These are phyloP conservation scores for Alternaria triticina DNA, from an alignment of 2,329 filamentous ascomycete species.

Conservation along the genomic window DNA sequence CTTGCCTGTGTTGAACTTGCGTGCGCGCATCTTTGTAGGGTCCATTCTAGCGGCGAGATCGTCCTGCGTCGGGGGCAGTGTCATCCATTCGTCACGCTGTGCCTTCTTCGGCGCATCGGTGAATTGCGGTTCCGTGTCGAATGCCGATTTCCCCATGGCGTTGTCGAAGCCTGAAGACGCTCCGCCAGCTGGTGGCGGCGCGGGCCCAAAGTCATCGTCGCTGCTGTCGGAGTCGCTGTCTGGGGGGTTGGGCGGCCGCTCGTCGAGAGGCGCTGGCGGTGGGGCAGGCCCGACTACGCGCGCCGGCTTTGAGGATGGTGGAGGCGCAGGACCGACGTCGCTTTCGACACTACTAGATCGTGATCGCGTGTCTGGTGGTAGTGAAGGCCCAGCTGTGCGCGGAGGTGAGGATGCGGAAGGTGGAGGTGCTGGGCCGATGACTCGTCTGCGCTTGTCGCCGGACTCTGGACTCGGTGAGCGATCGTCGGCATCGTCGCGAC, in stretches of 20 bases:
- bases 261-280: constrained; percentile 58
- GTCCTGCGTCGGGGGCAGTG: constrained; percentile 57
- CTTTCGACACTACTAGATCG: constrained; percentile 35
- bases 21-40: constrained; percentile 80
- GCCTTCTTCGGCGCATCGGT: constrained; percentile 51
- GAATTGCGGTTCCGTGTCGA: constrained; percentile 42
- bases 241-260: constrained; percentile 52
- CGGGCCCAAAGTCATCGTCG: constrained; percentile 56
- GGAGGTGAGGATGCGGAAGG: constrained; percentile 42
- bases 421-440: constrained; percentile 64
- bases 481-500: constrained; percentile 56
- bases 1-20: constrained; percentile 80
- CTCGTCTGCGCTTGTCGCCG: constrained; percentile 58
- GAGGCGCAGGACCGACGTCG: constrained; percentile 46
- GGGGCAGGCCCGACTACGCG: constrained; percentile 61
- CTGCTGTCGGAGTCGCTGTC: constrained; percentile 42
- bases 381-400: constrained; percentile 59
- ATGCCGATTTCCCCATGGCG: constrained; percentile 29
- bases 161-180: constrained; percentile 18
- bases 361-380: constrained; percentile 53
- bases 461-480: constrained; percentile 49
- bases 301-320: constrained; percentile 49
- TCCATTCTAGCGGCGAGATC: constrained; percentile 69
- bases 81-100: constrained; percentile 75
- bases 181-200: constrained; percentile 47